Conservation (phyloP, 208 protist genomes). For the Trypanosoma boissoni region DNA sequence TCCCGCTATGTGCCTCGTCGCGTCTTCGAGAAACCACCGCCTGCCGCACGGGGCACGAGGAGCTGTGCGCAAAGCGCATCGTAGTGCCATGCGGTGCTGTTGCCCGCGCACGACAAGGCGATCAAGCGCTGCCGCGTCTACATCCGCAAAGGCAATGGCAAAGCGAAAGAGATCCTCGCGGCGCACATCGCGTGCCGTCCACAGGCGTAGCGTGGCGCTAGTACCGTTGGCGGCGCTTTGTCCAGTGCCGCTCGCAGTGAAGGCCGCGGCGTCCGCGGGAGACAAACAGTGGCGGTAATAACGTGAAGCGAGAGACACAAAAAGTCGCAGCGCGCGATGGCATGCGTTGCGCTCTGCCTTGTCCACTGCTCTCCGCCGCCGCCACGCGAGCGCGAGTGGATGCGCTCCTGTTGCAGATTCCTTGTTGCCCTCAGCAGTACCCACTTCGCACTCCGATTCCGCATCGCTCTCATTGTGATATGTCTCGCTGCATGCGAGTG, state of each 20-base stretch:
- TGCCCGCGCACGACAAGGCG: background rate
- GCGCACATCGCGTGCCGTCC: constrained; percentile 16
- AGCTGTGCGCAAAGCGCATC: background rate
- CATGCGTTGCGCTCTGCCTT: constrained; percentile 5
- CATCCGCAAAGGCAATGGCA: background rate
- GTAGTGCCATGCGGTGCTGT: constrained; percentile 4
- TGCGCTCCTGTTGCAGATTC: background rate
- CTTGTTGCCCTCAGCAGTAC: no score
- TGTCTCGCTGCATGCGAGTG: no score
- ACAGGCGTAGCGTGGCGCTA: constrained; percentile 14
- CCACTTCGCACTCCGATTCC: no score
- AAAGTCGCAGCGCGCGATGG: constrained; percentile 2
- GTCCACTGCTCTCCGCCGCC: background rate
- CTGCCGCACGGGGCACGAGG: constrained; percentile 6
- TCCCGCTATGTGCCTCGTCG: constrained; percentile 13
- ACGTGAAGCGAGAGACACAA: constrained; percentile 8
- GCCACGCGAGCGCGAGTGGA: background rate
- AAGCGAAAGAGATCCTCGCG: constrained; percentile 20
- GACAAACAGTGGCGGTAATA: constrained; percentile 17
- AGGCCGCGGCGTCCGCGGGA: constrained; percentile 7
- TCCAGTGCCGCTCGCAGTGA: background rate
- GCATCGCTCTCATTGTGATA: no score
- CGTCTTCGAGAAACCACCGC: constrained; percentile 23
- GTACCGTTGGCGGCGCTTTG: no score
- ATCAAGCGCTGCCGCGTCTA: background rate